A percentile compares a stretch with the other conserved stretches of the same genome.
Conservation (phyloP, 768 basidiomycete species). For the Lactifluus rugatus region DNA sequence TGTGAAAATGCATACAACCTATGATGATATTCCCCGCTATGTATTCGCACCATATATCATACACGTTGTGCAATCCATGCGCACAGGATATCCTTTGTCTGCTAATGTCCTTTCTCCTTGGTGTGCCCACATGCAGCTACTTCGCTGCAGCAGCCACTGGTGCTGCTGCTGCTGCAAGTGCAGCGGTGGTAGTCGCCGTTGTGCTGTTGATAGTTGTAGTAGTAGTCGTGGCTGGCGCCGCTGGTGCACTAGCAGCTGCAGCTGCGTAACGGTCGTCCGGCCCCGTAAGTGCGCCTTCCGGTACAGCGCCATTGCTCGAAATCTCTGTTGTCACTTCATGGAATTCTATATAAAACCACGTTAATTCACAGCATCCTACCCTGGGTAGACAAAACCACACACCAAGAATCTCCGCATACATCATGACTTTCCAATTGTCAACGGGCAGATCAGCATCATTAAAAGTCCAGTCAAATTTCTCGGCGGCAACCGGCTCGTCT, state of each 20-base stretch:
- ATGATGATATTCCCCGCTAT: neutral
- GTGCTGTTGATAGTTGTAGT: neutral
- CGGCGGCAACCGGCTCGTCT: slow-evolving; percentile 88
- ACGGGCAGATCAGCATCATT: slow-evolving; percentile 98
- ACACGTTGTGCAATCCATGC: slow-evolving; percentile 1
- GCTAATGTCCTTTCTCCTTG: neutral
- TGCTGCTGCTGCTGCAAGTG: neutral
- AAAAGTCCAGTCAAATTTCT: slow-evolving; percentile 99
- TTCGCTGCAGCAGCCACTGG: neutral
- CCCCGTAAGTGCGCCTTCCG: slow-evolving; percentile 62
- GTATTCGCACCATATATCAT: neutral
- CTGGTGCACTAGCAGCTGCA: neutral
- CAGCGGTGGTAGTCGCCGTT: neutral
- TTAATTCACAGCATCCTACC: neutral
- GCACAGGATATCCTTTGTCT: slow-evolving; percentile 3
- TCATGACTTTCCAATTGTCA: slow-evolving; percentile 99
- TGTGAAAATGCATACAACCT: neutral
- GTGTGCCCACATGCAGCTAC: neutral
- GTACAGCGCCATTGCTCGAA: slow-evolving; percentile 28
- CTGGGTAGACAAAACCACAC: slow-evolving; percentile 23
- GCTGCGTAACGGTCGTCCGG: slow-evolving; percentile 33
- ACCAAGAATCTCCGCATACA: slow-evolving; percentile 99
- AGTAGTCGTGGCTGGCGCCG: neutral
- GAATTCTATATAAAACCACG: slow-evolving; percentile 45
- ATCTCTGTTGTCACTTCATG: slow-evolving; percentile 60